Conservation (phyloP, 2,329 filamentous ascomycete genomes). For the Helotiales sp. region DNA sequence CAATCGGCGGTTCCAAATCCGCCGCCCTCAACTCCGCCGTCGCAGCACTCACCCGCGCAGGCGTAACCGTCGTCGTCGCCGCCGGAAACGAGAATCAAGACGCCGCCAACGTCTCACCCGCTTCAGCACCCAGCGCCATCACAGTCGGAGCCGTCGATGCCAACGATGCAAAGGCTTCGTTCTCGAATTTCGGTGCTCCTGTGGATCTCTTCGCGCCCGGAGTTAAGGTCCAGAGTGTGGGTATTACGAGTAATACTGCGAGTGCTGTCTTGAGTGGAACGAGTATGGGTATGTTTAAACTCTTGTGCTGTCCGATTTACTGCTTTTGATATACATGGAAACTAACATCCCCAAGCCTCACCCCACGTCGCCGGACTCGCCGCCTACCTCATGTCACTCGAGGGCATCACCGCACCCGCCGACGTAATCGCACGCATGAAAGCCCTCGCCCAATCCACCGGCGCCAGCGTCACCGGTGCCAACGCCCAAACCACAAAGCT, state of each 20-base stretch:
- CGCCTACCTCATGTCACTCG: constrained; percentile 65
- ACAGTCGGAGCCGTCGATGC: constrained; percentile 57
- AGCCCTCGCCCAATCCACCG: constrained; percentile 44
- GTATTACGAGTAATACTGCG: constrained; percentile 48
- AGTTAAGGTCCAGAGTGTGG: constrained; percentile 52
- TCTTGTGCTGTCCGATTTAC: too few relatives aligned
- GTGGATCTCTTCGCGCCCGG: constrained; percentile 60
- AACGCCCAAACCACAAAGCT: constrained; percentile 54
- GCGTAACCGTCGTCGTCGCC: constrained; percentile 58
- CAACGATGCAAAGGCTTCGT: constrained; percentile 47
- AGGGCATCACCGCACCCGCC: constrained; percentile 48
- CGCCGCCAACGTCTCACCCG: constrained; percentile 51
- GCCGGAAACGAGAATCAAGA: constrained; percentile 56
- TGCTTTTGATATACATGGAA: too few relatives aligned
- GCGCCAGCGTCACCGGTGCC: constrained; percentile 45
- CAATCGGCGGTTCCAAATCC: constrained; percentile 52
- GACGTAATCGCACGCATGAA: constrained; percentile 47
- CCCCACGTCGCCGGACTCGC: constrained; percentile 72
- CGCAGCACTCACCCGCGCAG: constrained; percentile 51
- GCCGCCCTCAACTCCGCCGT: constrained; percentile 54
- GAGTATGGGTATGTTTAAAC: constrained; percentile 53
- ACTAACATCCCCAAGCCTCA: constrained; percentile 51
- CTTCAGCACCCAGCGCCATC: constrained; percentile 53
- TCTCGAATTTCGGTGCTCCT: constrained; percentile 56
- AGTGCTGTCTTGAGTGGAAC: constrained; percentile 61